Evolutionary conservation across 1,284 basidiomycete species (phyloP), one percentile per base, ranked within the genome.

Genomic region (Mycena citricolor): DNA sequence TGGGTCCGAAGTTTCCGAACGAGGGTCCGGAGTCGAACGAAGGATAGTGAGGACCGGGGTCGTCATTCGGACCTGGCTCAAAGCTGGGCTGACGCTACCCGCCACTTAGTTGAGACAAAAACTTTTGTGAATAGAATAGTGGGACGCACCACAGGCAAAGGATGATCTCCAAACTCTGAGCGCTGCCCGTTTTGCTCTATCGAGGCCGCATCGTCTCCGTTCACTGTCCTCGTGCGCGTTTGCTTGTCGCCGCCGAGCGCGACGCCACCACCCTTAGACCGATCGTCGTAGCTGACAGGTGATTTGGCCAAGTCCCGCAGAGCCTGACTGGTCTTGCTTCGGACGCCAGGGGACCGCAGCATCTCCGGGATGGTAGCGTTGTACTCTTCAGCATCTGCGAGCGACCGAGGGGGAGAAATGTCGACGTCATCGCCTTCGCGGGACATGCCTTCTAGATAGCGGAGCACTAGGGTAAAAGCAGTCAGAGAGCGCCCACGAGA

Each of bases 1-100:
- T 63, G 32, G 77, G 80, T 11, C 85, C 86, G 51, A 83, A 73
- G 61, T 88, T 88, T 12, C 85, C 85, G 62, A 83, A 88, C 13
- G 86, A 86, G 36, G 83, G 81, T 2, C 80, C 83, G 29, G 80
- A 81, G 55, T 77, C 79, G 53, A 81, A 84, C 1, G 85, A 87
- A 54, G 81, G 81, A 57, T 87, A 86, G 55, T 70, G 78, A 8
- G 79, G 75, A 34, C 79, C 79, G 8, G 79, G 79, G 14, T 70
- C 75, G 60, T 82, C 80, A 44, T 80, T 67, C 4, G 83, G 83
- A 19, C 81, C 77, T 35, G 84, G 85, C 58, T 81, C 80, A 23
- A 41, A 24, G 21, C 24, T 14, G 22, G 70, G 80, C 69, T 83
- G 55, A n/a, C 47, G 48, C 37, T 40, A 48, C 5, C 44, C 52